These are phyloP conservation scores for Cordyceps javanica DNA, from an alignment of 2,329 filamentous ascomycete species.

Conservation along the genomic window DNA sequence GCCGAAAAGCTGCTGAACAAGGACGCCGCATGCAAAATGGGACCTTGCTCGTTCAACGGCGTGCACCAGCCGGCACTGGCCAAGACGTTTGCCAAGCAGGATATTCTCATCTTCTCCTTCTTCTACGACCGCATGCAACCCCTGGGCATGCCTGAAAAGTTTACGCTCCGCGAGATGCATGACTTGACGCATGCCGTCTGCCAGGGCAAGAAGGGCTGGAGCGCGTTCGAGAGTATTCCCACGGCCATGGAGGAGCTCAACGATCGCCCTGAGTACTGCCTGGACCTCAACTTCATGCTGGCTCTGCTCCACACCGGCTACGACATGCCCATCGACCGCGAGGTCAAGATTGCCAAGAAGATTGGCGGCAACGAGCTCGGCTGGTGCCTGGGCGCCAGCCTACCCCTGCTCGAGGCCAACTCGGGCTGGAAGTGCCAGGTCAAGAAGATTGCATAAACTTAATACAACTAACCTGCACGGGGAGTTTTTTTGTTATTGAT, in stretches of 20 bases:
- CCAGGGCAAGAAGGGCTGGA: conserved; percentile 70
- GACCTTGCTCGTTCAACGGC: conserved; percentile 97
- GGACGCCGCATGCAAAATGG: conserved; percentile 70
- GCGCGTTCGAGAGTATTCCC: conserved; percentile 68
- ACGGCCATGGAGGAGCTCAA: conserved; percentile 74
- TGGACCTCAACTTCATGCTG: conserved; percentile 96
- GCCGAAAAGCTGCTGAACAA: conserved; percentile 90
- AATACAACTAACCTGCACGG: not conserved
- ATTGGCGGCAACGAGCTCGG: conserved; percentile 95
- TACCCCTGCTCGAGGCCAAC: conserved; percentile 72
- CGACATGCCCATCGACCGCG: conserved; percentile 93
- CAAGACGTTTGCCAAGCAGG: conserved; percentile 87
- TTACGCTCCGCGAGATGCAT: conserved; percentile 84
- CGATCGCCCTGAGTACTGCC: conserved; percentile 81
- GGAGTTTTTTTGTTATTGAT: conserved; percentile 11
- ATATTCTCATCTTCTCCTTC: conserved; percentile 95
- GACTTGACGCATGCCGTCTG: conserved; percentile 83
- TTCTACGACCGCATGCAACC: conserved; percentile 94
- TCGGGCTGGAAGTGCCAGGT: conserved; percentile 91
- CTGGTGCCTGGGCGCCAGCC: conserved; percentile 93
- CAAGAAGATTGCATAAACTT: conserved; percentile 56
- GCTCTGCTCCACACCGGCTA: conserved; percentile 91
- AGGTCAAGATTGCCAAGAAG: conserved; percentile 98
- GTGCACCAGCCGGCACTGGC: conserved; percentile 87
- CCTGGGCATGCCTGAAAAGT: conserved; percentile 96